Base-by-base conservation (phyloP, 306 rosid genomes). In the Canavalia gladiata region DNA sequence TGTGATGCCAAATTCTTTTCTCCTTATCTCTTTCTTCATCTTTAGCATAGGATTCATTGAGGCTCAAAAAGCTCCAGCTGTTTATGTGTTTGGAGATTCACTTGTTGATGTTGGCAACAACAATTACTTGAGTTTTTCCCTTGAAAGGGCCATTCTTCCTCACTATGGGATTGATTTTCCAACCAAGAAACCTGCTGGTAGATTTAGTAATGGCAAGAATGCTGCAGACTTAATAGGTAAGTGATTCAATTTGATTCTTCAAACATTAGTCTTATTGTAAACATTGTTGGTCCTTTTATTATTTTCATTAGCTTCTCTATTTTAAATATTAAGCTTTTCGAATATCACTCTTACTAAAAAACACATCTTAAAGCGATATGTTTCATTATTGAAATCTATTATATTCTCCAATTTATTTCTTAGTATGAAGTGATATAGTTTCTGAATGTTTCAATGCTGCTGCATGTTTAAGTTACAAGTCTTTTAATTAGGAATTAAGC, bases 41-140 rank as follows among this genome's bases (percentile, higher is more conserved):
- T 31, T 81, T 60, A 57, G 46, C 54, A 78, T 80, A 9, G 68
- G 76, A 63, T 78, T 72, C 57, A 82, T 75, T 35, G 70, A 76
- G 35, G 97, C 95, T 78, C 89, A 90, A 71, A 74, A 42, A 84
- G 80, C 83, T 72, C 89, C 97, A 1, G 94, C 92, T 49, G 45
- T 89, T 41, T 94, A 87, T 74, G 93, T 94, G 8, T 94, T 94
- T 49, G 97, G 98, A 54, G 98, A 94, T 83, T 94, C 98, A 9
- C 86, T 94, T 8, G 86, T 88, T 9, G 98, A 94, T 69, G 98
- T 94, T 57, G 98, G 98, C 33, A 94, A 94, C 88, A 94, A 94
- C 78, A 87, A 94, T 70, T 74, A 87, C 85, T 83, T 94, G 10
- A 49, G 5, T 50, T 41, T 83, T 33, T 90, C 97, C 46, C 34